Conservation (phyloP, 2,329 filamentous ascomycete species). For the Mollisiaceae sp. region DNA sequence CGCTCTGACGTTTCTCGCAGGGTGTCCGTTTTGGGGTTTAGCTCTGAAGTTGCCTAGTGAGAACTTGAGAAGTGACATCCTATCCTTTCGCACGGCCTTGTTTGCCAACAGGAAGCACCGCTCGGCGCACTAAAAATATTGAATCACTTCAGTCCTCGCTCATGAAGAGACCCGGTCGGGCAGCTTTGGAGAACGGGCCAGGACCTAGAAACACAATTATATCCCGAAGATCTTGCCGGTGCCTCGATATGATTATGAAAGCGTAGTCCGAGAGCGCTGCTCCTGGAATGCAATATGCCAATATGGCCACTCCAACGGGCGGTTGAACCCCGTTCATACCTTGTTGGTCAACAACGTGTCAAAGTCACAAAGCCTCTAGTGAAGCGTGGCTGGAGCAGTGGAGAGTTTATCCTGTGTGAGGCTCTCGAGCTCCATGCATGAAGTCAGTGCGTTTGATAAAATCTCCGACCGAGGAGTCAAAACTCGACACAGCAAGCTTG, state of each 20-base stretch:
- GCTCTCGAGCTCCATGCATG: conserved; percentile 18
- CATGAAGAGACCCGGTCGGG: too few species aligned
- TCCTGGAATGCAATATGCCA: too few species aligned
- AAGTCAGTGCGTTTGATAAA: conserved; percentile 16
- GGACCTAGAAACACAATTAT: too few species aligned
- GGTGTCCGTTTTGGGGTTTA: not conserved
- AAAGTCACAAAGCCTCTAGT: conserved; percentile 13
- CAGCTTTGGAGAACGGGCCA: too few species aligned
- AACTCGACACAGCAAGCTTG: not conserved
- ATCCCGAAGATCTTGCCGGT: too few species aligned
- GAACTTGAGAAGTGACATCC: too few species aligned
- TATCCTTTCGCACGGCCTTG: not conserved
- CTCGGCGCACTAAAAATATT: too few species aligned
- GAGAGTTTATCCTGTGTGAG: not conserved
- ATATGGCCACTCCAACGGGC: too few species aligned
- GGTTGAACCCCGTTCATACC: not conserved
- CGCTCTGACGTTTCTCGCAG: conserved; percentile 4
- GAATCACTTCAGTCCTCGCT: too few species aligned
- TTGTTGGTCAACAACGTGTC: conserved; percentile 4
- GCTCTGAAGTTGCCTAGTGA: not conserved
- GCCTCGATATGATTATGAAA: too few species aligned
- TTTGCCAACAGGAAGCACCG: too few species aligned
- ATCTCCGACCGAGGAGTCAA: conserved; percentile 13
- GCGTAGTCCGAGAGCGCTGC: too few species aligned
- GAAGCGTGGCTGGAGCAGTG: not conserved